phyloP scores from a whole-genome alignment of 2,329 filamentous ascomycete genomes.

The Scedosporium boydii region DNA sequence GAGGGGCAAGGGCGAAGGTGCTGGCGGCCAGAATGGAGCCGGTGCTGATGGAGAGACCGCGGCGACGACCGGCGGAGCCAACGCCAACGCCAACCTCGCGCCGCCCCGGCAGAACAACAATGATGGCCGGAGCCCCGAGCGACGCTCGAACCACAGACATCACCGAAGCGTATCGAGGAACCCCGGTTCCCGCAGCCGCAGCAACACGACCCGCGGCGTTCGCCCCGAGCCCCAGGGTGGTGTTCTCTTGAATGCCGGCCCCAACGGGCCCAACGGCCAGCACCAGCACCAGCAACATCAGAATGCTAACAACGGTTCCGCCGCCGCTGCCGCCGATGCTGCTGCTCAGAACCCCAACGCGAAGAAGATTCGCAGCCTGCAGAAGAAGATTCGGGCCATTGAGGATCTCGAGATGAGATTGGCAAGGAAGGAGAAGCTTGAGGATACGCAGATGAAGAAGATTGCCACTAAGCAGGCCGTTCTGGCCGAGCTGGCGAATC shows the following conservation, averaged over 20 bases:
- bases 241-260: not conserved
- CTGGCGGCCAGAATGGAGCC: slow-evolving; percentile 25
- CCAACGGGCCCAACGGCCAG: not conserved
- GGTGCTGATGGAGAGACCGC: slow-evolving; percentile 19
- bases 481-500: slow-evolving; percentile 59
- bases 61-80: slow-evolving; percentile 7
- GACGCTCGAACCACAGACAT: slow-evolving; percentile 37
- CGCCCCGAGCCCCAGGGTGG: slow-evolving; percentile 11
- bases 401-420: slow-evolving; percentile 97
- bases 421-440: slow-evolving; percentile 88
- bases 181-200: slow-evolving; percentile 37
- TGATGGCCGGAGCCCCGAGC: slow-evolving; percentile 53
- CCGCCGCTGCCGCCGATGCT: slow-evolving; percentile 37
- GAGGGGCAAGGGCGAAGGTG: slow-evolving; percentile 75
- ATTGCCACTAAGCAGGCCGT: slow-evolving; percentile 82
- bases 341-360: slow-evolving; percentile 61
- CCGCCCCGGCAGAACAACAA: slow-evolving; percentile 32
- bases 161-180: slow-evolving; percentile 49
- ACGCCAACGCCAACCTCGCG: slow-evolving; percentile 32
- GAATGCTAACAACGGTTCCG: slow-evolving; percentile 21
- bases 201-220: slow-evolving; percentile 36
- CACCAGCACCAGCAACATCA: slow-evolving; percentile 19
- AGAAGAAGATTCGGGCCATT: slow-evolving; percentile 97
- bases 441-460: slow-evolving; percentile 98
- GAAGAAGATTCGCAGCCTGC: slow-evolving; percentile 86